Evolutionary conservation across 805 yeast species (phyloP), one percentile per base, ranked within the genome.

Genomic region (Candida pseudoglaebosa): DNA sequence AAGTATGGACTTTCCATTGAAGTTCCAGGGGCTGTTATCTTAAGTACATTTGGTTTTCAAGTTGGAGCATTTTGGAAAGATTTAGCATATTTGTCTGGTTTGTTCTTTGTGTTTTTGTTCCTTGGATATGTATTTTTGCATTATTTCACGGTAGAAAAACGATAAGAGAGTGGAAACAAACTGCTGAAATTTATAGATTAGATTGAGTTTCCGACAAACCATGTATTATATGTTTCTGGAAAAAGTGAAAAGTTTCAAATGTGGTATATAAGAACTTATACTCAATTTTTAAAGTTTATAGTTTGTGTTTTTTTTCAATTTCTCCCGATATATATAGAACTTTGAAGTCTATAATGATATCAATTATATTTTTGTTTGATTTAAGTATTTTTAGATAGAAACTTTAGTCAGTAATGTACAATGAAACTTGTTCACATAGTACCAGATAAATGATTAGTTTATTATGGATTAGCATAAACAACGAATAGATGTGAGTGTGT

Each of bases 21-120:
- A 60, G 95, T 93, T 12, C 99, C 99, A 0, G 99, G 99, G 8
- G 98, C 99, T 2, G 95, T 95, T 1, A 93, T 93, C 40, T 71
- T 93, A 49, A 85, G 95, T 49, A 88, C 98, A 0, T 93, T 93
- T 67, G 99, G 99, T 0, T 93, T 93, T 59, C 77, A 86, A 47
- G 91, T 87, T 10, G 78, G 80, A 17, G 93, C 90, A 2, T 75
- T 85, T 38, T 61, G 77, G 60, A 67, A 69, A 24, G 98, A 93
- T 57, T 71, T 82, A 20, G 56, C 71, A 24, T 77, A 77, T 43
- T 68, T 93, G 37, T 65, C 67, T 0, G 70, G 74, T 0, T 79
- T 84, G 69, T 72, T 80, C 21, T 60, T 69, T 1, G 54, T 70
- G 1, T 88, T 88, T 58, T 58, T 84, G 26, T 49, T 77, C 4